Evolutionary conservation across 371 early-diverging fungal genomes (phyloP).

Genomic region (Mortierella sp.): DNA sequence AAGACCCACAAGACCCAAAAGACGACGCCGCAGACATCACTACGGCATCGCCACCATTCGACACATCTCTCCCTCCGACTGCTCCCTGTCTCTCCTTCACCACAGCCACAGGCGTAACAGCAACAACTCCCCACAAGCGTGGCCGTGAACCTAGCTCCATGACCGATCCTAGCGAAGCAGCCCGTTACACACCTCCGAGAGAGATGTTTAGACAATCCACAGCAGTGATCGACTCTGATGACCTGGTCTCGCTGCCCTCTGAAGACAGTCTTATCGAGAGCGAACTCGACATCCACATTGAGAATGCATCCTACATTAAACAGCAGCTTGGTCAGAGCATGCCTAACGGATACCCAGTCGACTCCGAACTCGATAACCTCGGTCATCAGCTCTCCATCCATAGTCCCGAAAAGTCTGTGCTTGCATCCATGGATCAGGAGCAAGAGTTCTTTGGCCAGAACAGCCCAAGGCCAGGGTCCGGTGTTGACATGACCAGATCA

Average conservation of each 20-base stretch:
- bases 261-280: slow-evolving; percentile 11
- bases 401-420: slow-evolving; percentile 37
- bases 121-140: slow-evolving; percentile 37
- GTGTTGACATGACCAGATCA: background rate
- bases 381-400: slow-evolving; percentile 47
- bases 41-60: background rate
- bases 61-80: slow-evolving; percentile 11
- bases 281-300: slow-evolving; percentile 5
- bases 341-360: slow-evolving; percentile 17
- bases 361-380: slow-evolving; percentile 36
- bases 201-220: slow-evolving; percentile 40
- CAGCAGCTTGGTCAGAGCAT: background rate
- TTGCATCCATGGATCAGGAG: slow-evolving; percentile 9
- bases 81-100: background rate
- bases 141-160: slow-evolving; percentile 49
- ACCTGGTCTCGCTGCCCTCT: slow-evolving; percentile 16
- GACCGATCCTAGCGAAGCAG: slow-evolving; percentile 52
- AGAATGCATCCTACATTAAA: background rate
- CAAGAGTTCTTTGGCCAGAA: background rate
- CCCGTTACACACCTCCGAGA: slow-evolving; percentile 49
- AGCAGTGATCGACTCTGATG: slow-evolving; percentile 13
- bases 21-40: background rate
- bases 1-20: too few relatives aligned
- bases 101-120: background rate
- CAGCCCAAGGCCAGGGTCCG: background rate